These are phyloP conservation scores for Hsuehochloa calcarea DNA, from an alignment of 176 grass and related monocot genomes.

Conservation along the genomic window DNA sequence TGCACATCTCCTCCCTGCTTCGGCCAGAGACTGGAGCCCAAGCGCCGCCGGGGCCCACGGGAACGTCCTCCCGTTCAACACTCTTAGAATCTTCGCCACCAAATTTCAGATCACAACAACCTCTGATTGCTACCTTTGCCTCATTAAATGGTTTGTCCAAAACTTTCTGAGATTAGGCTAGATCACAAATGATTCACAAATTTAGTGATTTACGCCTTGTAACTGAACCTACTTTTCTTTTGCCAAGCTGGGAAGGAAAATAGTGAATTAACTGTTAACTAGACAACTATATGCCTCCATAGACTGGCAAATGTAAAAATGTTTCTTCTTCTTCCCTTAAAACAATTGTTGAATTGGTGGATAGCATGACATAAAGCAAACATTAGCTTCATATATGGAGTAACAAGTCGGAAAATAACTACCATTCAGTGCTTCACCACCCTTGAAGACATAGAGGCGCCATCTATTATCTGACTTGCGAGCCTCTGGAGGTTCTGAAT, in stretches of 20 bases:
- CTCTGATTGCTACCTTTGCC: neutral
- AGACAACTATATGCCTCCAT: neutral
- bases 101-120: too few species aligned
- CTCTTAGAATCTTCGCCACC: too few species aligned
- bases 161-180: neutral
- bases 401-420: constrained; percentile 23
- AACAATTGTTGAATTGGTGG: neutral
- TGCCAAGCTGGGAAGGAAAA: neutral
- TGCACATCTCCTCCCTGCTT: too few species aligned
- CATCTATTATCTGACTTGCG: constrained; percentile 80
- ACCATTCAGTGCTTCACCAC: constrained; percentile 83
- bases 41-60: too few species aligned
- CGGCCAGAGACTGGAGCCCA: too few species aligned
- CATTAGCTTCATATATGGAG: constrained; percentile 4
- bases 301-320: neutral
- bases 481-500: constrained; percentile 81
- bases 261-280: neutral
- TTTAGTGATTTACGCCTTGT: neutral
- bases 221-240: neutral
- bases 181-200: neutral
- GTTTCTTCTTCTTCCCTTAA: neutral
- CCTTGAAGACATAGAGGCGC: constrained; percentile 95
- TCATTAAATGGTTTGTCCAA: neutral
- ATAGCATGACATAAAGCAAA: constrained; percentile 5
- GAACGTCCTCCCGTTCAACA: too few species aligned